Evolutionary conservation across 192 early-diverging fungal genomes (phyloP).

Genomic region (Coemansia pectinata): DNA sequence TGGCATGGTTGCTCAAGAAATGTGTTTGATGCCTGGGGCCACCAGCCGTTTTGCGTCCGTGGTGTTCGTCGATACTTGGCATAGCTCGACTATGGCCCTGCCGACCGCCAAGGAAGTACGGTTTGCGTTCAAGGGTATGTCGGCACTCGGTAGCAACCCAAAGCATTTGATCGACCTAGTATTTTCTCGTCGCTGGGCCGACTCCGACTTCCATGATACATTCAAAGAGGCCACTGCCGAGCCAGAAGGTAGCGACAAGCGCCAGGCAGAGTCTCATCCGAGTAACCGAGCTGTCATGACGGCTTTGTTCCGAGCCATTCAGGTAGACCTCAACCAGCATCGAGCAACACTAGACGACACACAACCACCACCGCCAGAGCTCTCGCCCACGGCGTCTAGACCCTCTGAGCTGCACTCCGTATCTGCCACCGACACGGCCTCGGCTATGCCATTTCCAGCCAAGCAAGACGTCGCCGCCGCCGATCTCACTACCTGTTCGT

Average conservation of each 20-base stretch:
- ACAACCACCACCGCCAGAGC: not conserved
- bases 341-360: not conserved
- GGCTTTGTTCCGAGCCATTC: constrained; percentile 31
- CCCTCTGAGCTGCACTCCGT: not conserved
- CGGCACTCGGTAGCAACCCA: constrained; percentile 37
- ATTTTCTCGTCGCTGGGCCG: constrained; percentile 41
- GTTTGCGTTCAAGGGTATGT: constrained; percentile 48
- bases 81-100: constrained; percentile 39
- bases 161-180: constrained; percentile 42
- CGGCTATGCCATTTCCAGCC: not conserved
- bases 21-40: constrained; percentile 51
- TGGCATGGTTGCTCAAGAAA: constrained; percentile 82
- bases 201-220: constrained; percentile 22
- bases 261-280: not conserved
- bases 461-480: not conserved
- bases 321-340: constrained; percentile 15
- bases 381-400: not conserved
- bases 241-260: not conserved
- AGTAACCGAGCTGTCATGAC: constrained; percentile 35
- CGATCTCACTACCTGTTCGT: not conserved
- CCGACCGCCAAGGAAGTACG: constrained; percentile 46
- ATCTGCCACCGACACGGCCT: not conserved
- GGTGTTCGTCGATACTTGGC: constrained; percentile 48
- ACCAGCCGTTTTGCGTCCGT: constrained; percentile 27
- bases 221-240: not conserved